Conservation (phyloP, 1,284 basidiomycete species). For the Puccinia triticina region DNA sequence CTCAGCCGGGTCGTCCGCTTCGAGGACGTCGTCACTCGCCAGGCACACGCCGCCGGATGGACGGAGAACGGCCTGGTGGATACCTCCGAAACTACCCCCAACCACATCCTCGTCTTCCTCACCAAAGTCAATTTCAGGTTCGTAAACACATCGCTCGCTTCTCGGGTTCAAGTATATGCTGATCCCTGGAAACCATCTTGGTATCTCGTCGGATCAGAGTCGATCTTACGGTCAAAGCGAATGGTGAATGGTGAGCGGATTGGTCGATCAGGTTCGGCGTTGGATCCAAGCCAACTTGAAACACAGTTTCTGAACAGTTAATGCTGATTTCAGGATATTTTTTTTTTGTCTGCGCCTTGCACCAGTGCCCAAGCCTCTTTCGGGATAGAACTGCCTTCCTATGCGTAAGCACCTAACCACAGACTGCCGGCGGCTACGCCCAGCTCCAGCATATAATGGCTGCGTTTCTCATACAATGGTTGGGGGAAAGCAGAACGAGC, state of each 20-base stretch:
- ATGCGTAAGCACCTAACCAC: constrained; percentile 14
- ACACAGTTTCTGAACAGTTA: neutral
- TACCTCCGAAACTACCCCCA: neutral
- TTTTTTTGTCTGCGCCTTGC: neutral
- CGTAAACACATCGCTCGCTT: neutral
- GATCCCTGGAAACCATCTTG: neutral
- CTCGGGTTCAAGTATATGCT: neutral
- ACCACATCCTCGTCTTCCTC: constrained; percentile 33
- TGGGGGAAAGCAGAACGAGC: neutral
- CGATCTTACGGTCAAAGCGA: constrained; percentile 31
- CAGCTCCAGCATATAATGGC: neutral
- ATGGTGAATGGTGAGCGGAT: constrained; percentile 41
- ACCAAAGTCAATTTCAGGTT: constrained; percentile 29
- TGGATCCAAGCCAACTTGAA: neutral
- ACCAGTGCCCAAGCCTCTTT: constrained; percentile 30
- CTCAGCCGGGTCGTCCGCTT: constrained; percentile 32
- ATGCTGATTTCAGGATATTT: neutral
- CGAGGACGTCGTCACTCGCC: constrained; percentile 15
- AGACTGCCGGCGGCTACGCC: too few relatives aligned
- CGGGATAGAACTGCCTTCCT: constrained; percentile 30
- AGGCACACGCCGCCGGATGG: constrained; percentile 25
- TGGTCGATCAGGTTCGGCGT: neutral
- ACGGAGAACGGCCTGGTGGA: constrained; percentile 33
- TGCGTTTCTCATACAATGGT: neutral
- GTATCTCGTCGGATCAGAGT: neutral